Conservation (phyloP, 1,139 yeast genomes). For the Hyphopichia pseudoburtonii region DNA sequence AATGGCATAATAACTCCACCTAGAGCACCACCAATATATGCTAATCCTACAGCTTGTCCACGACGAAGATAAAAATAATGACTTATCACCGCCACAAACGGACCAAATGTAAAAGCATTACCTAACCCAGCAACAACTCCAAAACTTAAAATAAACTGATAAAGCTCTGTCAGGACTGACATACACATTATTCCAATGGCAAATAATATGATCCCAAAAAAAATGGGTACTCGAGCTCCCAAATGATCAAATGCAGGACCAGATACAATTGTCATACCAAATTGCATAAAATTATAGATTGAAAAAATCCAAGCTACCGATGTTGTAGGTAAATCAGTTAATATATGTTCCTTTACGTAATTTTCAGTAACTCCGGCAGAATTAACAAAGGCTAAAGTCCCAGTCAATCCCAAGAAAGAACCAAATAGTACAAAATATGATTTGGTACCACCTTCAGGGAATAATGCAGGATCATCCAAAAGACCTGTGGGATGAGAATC, state of each 20-base stretch:
- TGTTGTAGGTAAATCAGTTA: slow-evolving; percentile 18
- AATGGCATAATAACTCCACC: slow-evolving; percentile 30
- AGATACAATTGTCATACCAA: slow-evolving; percentile 23
- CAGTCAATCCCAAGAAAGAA: slow-evolving; percentile 25
- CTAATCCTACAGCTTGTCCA: slow-evolving; percentile 25
- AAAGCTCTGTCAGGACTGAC: slow-evolving; percentile 19
- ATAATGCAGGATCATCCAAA: slow-evolving; percentile 18
- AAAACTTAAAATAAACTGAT: slow-evolving; percentile 27
- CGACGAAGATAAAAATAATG: slow-evolving; percentile 24
- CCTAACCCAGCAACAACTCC: slow-evolving; percentile 24
- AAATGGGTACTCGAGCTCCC: slow-evolving; percentile 21
- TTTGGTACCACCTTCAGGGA: slow-evolving; percentile 26
- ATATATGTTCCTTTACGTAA: slow-evolving; percentile 19
- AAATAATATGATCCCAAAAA: slow-evolving; percentile 16
- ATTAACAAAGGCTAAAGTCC: slow-evolving; percentile 27
- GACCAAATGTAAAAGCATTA: slow-evolving; percentile 24
- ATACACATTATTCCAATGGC: slow-evolving; percentile 24
- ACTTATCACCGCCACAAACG: slow-evolving; percentile 21
- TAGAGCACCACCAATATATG: slow-evolving; percentile 29
- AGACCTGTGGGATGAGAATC: background rate
- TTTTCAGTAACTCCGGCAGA: slow-evolving; percentile 28
- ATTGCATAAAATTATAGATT: slow-evolving; percentile 27
- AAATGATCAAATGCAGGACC: slow-evolving; percentile 28
- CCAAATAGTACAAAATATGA: slow-evolving; percentile 23
- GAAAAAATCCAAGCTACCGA: slow-evolving; percentile 36